Conservation (phyloP, 2,329 filamentous ascomycete genomes). For the Volutella citrinella region DNA sequence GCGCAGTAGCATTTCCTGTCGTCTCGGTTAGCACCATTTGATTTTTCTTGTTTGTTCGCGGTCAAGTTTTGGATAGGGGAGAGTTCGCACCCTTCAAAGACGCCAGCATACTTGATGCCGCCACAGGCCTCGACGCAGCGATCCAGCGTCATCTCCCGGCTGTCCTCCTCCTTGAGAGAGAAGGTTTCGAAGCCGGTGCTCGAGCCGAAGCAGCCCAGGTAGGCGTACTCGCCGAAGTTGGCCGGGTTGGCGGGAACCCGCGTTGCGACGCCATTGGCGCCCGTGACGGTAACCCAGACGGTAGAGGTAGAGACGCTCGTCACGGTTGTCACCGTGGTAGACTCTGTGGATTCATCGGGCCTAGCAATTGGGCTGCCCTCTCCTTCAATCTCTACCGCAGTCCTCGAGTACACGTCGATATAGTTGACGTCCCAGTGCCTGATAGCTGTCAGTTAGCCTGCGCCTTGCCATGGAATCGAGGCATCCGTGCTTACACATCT, state of each 20-base stretch:
- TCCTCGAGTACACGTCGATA: conserved; percentile 48
- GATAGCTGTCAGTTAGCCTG: neutral
- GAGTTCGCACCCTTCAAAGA: conserved; percentile 28
- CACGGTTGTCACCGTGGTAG: conserved; percentile 26
- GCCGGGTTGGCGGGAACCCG: conserved; percentile 27
- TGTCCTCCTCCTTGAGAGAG: too few species aligned
- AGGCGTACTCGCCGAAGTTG: conserved; percentile 30
- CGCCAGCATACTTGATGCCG: conserved; percentile 35
- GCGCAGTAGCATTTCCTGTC: conserved; percentile 44
- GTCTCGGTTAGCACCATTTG: neutral
- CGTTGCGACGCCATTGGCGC: conserved; percentile 7
- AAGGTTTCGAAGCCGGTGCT: conserved; percentile 35
- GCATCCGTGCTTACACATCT: conserved; percentile 31
- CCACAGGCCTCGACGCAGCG: conserved; percentile 37
- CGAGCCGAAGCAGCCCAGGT: conserved; percentile 43
- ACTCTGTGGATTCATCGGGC: conserved; percentile 9
- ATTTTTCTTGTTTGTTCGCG: too few species aligned
- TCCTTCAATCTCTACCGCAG: too few species aligned
- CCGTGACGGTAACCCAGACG: conserved; percentile 22
- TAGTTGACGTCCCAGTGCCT: conserved; percentile 54
- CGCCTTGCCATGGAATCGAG: too few species aligned
- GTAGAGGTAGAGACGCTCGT: conserved; percentile 24
- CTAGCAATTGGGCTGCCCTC: neutral
- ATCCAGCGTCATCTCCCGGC: conserved; percentile 36
- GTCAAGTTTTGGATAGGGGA: too few species aligned